A percentile compares a stretch with the other conserved stretches of the same genome.
Conservation (phyloP, 2,329 filamentous ascomycete genomes). For the Mycogone perniciosa region DNA sequence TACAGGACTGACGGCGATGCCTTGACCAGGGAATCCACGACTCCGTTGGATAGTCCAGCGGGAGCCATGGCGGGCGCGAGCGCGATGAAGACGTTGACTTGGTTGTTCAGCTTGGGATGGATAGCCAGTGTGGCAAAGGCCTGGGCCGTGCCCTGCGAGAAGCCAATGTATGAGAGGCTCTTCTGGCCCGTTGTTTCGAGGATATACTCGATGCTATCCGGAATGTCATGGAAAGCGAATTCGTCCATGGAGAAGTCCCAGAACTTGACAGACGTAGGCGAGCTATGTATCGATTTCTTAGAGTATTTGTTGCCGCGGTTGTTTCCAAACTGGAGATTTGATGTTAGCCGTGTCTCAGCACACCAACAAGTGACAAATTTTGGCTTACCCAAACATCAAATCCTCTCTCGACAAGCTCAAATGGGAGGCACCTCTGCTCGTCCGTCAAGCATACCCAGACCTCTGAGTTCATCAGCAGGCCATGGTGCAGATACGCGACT, state of each 20-base stretch:
- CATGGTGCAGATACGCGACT: conserved; percentile 91
- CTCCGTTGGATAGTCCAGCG: conserved; percentile 78
- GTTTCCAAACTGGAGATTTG: conserved; percentile 65
- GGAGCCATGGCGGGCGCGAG: conserved; percentile 96
- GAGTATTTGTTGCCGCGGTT: conserved; percentile 99
- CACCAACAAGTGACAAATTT: too few relatives aligned
- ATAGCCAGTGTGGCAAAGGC: conserved; percentile 91
- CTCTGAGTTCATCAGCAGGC: conserved; percentile 96
- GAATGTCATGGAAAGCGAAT: conserved; percentile 96
- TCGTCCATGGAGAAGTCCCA: conserved; percentile 99
- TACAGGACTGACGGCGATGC: conserved; percentile 89
- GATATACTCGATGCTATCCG: conserved; percentile 88
- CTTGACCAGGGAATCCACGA: conserved; percentile 90
- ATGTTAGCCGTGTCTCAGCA: neutral
- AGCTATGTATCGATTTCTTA: conserved; percentile 77
- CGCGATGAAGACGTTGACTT: conserved; percentile 93
- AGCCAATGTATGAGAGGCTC: conserved; percentile 91
- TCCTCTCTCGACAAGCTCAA: conserved; percentile 79
- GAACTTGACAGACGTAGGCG: conserved; percentile 70
- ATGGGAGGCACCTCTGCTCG: conserved; percentile 77
- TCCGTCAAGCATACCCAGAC: conserved; percentile 95
- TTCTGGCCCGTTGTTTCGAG: conserved; percentile 74
- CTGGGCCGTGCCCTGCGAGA: conserved; percentile 94
- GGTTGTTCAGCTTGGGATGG: conserved; percentile 83
- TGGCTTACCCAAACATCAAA: conserved; percentile 85